These are phyloP conservation scores for Mediolabrus comicus DNA, from an alignment of 108 stramenopile genomes.

Conservation along the genomic window DNA sequence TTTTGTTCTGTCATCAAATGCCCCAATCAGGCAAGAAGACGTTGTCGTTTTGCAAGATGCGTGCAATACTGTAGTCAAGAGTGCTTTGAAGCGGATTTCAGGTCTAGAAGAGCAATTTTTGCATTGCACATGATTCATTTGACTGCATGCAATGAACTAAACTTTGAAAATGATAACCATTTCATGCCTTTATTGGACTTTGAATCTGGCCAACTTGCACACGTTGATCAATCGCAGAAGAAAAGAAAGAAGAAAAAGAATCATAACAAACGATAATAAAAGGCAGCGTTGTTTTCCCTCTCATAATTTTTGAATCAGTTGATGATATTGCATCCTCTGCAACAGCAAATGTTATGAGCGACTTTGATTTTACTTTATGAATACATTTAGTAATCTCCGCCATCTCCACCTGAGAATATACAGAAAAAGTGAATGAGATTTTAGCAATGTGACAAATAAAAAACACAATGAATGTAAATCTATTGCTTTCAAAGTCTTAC, in stretches of 20 bases:
- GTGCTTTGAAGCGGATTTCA: constrained; percentile 14
- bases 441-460: neutral
- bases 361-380: constrained; percentile 5
- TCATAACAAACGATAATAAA: neutral
- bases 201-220: neutral
- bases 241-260: constrained; percentile 4
- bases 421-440: neutral
- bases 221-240: neutral
- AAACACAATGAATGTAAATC: neutral
- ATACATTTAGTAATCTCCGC: constrained; percentile 73
- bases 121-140: constrained; percentile 32
- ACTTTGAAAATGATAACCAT: constrained; percentile 15
- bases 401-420: constrained; percentile 43
- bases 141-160: neutral
- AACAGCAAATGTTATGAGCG: too few relatives aligned
- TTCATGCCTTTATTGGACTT: constrained; percentile 16
- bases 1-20: constrained; percentile 25
- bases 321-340: too few relatives aligned
- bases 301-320: too few relatives aligned
- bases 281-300: too few relatives aligned
- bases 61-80: constrained; percentile 34
- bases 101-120: constrained; percentile 17
- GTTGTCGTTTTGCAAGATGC: constrained; percentile 37
- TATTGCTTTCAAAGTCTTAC: neutral
- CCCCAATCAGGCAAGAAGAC: constrained; percentile 13